These are phyloP conservation scores for Inga laurina DNA, from an alignment of 306 rosid species.

Conservation along the genomic window DNA sequence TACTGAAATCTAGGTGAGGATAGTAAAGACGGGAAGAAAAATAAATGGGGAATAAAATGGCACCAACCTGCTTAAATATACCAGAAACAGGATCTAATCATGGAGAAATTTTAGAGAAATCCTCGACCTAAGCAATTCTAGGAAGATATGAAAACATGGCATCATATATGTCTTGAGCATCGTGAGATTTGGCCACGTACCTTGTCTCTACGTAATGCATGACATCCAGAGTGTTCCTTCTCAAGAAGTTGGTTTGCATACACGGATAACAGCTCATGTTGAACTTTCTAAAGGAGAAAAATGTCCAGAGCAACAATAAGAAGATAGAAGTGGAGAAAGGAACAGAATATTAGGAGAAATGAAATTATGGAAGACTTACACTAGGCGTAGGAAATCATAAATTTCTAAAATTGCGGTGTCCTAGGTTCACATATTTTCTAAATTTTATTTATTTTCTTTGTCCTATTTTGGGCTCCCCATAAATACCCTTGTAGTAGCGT, in stretches of 20 bases:
- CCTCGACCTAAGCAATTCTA: constrained; percentile 62
- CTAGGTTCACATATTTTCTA: background rate
- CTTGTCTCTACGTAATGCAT: constrained; percentile 89
- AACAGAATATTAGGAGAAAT: constrained; percentile 14
- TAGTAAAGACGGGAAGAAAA: background rate
- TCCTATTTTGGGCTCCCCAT: background rate
- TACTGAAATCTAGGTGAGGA: background rate
- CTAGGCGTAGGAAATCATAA: background rate
- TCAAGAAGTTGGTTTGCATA: constrained; percentile 81
- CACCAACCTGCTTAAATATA: constrained; percentile 77
- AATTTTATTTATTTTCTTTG: background rate
- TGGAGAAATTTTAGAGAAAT: constrained; percentile 80
- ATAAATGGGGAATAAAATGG: background rate
- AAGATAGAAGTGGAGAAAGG: background rate
- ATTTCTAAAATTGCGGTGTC: background rate
- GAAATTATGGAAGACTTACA: background rate
- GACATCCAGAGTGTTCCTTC: constrained; percentile 90
- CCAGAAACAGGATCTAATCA: constrained; percentile 86
- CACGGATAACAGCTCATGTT: constrained; percentile 64
- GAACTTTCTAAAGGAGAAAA: constrained; percentile 63
- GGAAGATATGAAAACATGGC: constrained; percentile 11
- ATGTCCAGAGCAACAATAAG: constrained; percentile 8
- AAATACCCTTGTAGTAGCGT: background rate
- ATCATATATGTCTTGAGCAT: background rate
- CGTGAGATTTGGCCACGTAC: constrained; percentile 36